Evolutionary conservation across 768 basidiomycete genomes (phyloP), one percentile per base, ranked within the genome.

Genomic region (Tricholoma sp.): DNA sequence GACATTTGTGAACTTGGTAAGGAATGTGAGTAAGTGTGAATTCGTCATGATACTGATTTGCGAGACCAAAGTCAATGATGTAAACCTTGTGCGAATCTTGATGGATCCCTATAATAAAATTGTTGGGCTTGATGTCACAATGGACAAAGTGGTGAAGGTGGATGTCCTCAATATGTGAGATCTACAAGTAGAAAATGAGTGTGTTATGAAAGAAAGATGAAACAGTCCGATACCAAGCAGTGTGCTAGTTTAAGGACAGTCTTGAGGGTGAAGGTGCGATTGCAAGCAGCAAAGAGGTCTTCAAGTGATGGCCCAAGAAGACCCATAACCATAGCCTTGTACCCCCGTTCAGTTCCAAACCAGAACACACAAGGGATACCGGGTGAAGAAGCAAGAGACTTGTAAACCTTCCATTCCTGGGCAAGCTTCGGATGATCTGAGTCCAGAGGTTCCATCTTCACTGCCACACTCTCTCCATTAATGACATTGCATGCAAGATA

Each of bases 391-490:
- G 88, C 87, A 24, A 90, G 79, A 5, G 83, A 85, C 80, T 89
- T 89, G 69, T 78, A 79, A 22, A 82, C 79, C 64, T 80, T 79
- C 60, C 76, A 77, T 72, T 90, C 89, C 62, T 90, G 89, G 72
- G 89, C 88, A 64, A 90, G 81, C 70, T 90, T 89, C 19, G 88
- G 88, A 64, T 89, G 86, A 69, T 90, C 88, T 9, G 9, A 4
- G 18, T 31, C 31, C 4, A 43, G 5, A 18, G 39, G 39, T 18
- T 57, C 57, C 62, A 90, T 83, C 71, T 90, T 90, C 79, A 90
- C 90, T 64, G 86, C 88, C 52, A 90, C 88, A 64, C 88, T 88
- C 69, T 90, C 88, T 32, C 88, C 88, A 9, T 88, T 88, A 65
- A 90, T 88, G 75, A 90, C 88, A 79, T 90, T 18, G n/a, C 37